These are phyloP conservation scores for Umbilicaria muhlenbergii DNA, from an alignment of 495 filamentous ascomycete species.

Conservation along the genomic window DNA sequence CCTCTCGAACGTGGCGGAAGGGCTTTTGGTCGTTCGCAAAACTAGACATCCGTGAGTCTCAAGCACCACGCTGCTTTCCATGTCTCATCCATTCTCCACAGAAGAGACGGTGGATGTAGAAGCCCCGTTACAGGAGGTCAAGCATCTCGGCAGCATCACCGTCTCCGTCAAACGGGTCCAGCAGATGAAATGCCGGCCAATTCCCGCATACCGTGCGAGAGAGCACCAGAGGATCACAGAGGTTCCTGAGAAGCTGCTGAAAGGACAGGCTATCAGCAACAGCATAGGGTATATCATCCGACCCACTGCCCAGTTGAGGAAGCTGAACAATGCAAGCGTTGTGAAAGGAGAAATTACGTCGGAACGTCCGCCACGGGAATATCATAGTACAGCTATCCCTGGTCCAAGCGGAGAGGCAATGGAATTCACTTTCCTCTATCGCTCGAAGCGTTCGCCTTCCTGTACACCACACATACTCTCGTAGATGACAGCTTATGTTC, in stretches of 20 bases:
- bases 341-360: background rate
- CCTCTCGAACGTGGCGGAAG: background rate
- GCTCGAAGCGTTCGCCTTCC: conserved; percentile 6
- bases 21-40: conserved; percentile 3
- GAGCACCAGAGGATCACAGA: no score
- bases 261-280: conserved; percentile 9
- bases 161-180: no score
- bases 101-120: no score
- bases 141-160: no score
- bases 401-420: conserved; percentile 1
- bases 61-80: no score
- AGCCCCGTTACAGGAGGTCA: no score
- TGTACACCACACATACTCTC: background rate
- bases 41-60: conserved; percentile 2
- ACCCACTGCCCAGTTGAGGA: no score
- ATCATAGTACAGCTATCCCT: no score
- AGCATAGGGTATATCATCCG: conserved; percentile 2
- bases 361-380: background rate
- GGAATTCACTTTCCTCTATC: conserved; percentile 5
- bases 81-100: no score
- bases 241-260: conserved; percentile 6
- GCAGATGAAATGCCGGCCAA: no score
- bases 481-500: background rate
- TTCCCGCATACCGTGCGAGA: no score
- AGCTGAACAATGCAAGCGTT: no score